Evolutionary conservation across 345 rosid genomes (phyloP), one percentile per base, ranked within the genome.

Genomic region (Eucalyptus sp.): DNA sequence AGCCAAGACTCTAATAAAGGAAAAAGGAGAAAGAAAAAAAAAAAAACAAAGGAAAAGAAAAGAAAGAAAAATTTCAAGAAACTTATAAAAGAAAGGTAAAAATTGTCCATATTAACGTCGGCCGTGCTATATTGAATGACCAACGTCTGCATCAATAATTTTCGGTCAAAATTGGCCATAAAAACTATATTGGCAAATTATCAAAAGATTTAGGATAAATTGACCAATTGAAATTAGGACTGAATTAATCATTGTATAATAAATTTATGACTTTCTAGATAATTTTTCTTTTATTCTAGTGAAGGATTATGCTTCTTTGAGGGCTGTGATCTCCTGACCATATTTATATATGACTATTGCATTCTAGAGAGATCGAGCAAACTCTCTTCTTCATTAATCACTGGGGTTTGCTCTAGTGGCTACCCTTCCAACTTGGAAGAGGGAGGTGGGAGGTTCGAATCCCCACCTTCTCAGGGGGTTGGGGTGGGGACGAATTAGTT

Each of bases 131-230:
- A 17, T 33, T 17, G 13, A 22, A 33, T 71, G 24, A 37, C 2
- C 2, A 18, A 7, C 0, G 0, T 17, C 2, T 3, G 0, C 7
- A 5, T 33, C 2, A 71, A 10, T 7, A 5, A 33, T 33, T 33
- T 68, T 9, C 2, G 4, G 6, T 8, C 6, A 66, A 66, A 66
- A 31, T 66, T 66, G 43, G 11, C 6, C 31, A 37, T 66, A 16
- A 66, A 66, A 10, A 68, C 6, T 8, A 16, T 18, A 31, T 3
- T 31, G 1, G 0, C 3, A 68, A 31, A 68, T 68, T 6, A 3
- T 33, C 2, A 66, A 66, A 64, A 66, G 3, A 17, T 31, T 66
- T 71, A 33, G 4, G 13, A 71, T 33, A 33, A 33, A 71, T 71
- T 71, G 44, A 17, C 10, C 44, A 71, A 71, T 17, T 33, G 4